A percentile compares a stretch with the other conserved stretches of the same genome.
Evolutionary conservation across 805 yeast species (phyloP).

Genomic region (Zygoascus tannicola): DNA sequence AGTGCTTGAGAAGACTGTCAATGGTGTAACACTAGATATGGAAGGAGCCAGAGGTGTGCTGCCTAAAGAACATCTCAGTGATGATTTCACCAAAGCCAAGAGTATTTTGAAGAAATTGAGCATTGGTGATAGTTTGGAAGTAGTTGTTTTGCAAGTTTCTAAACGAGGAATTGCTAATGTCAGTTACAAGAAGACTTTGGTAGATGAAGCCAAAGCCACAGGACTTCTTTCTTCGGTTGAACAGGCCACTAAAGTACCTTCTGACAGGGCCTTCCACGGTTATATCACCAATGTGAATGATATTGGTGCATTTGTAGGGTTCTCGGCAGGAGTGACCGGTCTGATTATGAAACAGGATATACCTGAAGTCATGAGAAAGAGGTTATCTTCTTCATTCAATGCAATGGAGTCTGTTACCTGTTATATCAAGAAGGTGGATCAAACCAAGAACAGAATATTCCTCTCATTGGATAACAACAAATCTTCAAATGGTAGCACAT

Average conservation of each 20-base stretch:
- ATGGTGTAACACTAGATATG: slow-evolving; percentile 58
- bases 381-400: slow-evolving; percentile 45
- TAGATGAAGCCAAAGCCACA: slow-evolving; percentile 49
- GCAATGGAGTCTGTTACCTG: slow-evolving; percentile 65
- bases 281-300: slow-evolving; percentile 70
- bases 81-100: slow-evolving; percentile 60
- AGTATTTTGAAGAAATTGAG: slow-evolving; percentile 49
- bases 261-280: slow-evolving; percentile 50
- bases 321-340: slow-evolving; percentile 75
- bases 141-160: slow-evolving; percentile 54
- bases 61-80: slow-evolving; percentile 65
- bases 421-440: slow-evolving; percentile 58
- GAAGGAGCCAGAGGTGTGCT: slow-evolving; percentile 58
- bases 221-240: slow-evolving; percentile 49
- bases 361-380: slow-evolving; percentile 45
- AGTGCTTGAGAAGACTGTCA: slow-evolving; percentile 68
- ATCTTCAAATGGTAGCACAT: slow-evolving; percentile 50
- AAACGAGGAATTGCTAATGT: slow-evolving; percentile 52
- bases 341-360: slow-evolving; percentile 56
- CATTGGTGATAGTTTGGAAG: slow-evolving; percentile 52
- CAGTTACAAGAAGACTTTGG: slow-evolving; percentile 55
- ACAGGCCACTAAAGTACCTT: slow-evolving; percentile 30
- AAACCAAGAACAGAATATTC: slow-evolving; percentile 59
- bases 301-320: slow-evolving; percentile 74
- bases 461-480: slow-evolving; percentile 41